Evolutionary conservation across 2,329 filamentous ascomycete species (phyloP).

Genomic region (Phyllachora maydis): DNA sequence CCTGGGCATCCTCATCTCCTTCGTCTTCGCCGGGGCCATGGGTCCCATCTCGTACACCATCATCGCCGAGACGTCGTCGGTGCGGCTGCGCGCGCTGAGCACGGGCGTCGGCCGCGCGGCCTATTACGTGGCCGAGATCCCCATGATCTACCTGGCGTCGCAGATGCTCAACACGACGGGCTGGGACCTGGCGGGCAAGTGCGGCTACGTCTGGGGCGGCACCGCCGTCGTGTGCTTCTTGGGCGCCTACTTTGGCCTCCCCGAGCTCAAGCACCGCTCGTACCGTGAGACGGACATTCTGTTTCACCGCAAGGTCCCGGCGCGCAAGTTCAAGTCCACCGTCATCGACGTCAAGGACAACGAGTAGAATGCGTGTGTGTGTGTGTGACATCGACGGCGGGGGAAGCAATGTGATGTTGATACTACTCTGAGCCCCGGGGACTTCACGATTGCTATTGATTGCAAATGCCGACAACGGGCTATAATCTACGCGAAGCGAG

Average conservation of each 20-base stretch:
- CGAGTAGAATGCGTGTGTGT: too few relatives aligned
- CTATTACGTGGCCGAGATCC: conserved; percentile 45
- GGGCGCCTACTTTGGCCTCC: conserved; percentile 24
- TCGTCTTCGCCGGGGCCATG: conserved; percentile 40
- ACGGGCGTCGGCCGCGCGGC: conserved; percentile 41
- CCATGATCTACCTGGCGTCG: conserved; percentile 40
- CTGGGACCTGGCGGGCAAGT: conserved; percentile 27
- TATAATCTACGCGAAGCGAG: too few relatives aligned
- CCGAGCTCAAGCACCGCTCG: conserved; percentile 35
- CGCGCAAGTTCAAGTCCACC: conserved; percentile 33
- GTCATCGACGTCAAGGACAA: conserved; percentile 36
- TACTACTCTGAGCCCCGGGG: too few relatives aligned
- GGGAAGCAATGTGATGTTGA: too few relatives aligned
- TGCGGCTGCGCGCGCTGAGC: conserved; percentile 43
- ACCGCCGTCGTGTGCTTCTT: conserved; percentile 33
- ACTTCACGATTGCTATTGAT: too few relatives aligned
- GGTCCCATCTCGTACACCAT: conserved; percentile 46
- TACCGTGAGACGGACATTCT: conserved; percentile 42
- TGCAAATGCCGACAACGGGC: too few relatives aligned
- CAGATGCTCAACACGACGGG: conserved; percentile 38
- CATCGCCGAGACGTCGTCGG: conserved; percentile 44
- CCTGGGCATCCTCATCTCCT: conserved; percentile 42
- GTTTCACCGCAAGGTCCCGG: conserved; percentile 29
- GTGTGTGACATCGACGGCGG: too few relatives aligned
- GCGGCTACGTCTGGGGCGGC: conserved; percentile 37